Percentiles rank a stretch among this genome's conserved stretches.
Conservation (phyloP, 1,284 basidiomycete species). For the Boletus smithii region DNA sequence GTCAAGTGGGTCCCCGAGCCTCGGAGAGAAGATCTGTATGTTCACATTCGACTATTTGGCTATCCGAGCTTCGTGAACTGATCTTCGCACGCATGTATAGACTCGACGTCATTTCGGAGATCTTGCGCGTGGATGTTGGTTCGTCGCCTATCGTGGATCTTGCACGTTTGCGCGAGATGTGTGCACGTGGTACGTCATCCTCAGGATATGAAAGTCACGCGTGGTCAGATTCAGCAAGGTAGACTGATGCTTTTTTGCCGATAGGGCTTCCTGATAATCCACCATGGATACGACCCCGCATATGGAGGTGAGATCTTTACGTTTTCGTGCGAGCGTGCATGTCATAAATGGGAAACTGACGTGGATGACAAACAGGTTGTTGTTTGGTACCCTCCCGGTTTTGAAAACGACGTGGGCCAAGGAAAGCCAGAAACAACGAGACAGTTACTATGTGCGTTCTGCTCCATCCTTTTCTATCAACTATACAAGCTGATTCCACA, state of each 20-base stretch:
- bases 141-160: slow-evolving; percentile 56
- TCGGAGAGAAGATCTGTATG: slow-evolving; percentile 59
- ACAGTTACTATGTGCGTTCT: slow-evolving; percentile 63
- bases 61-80: not conserved
- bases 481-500: slow-evolving; percentile 6
- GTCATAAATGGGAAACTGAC: not conserved
- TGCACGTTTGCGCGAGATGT: slow-evolving; percentile 49
- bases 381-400: slow-evolving; percentile 58
- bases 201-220: not conserved
- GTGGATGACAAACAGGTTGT: slow-evolving; percentile 42
- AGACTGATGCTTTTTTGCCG: slow-evolving; percentile 8
- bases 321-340: not conserved
- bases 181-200: slow-evolving; percentile 49
- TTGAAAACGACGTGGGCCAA: slow-evolving; percentile 57
- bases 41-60: slow-evolving; percentile 17
- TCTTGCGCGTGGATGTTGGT: slow-evolving; percentile 46
- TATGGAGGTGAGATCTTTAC: slow-evolving; percentile 60
- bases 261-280: slow-evolving; percentile 70
- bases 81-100: slow-evolving; percentile 33
- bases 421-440: slow-evolving; percentile 57
- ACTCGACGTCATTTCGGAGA: slow-evolving; percentile 52
- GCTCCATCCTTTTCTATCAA: not conserved
- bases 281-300: slow-evolving; percentile 64
- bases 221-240: not conserved
- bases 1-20: slow-evolving; percentile 64